Conservation (phyloP, 2,329 filamentous ascomycete species). For the Pseudocercospora crystallina region DNA sequence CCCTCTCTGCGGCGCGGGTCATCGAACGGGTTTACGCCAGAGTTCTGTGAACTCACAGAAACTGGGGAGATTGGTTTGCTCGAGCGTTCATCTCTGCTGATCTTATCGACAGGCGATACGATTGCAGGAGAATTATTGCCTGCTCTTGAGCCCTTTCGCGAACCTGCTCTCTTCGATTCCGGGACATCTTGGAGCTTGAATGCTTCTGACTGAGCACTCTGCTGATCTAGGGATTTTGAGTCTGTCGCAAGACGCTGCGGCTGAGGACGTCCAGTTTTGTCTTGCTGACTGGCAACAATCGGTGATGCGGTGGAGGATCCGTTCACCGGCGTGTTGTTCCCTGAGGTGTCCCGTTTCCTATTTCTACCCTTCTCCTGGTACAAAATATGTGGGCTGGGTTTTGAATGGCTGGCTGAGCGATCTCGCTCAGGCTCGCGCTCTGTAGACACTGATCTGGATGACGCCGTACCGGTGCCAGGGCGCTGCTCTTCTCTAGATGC, state of each 20-base stretch:
- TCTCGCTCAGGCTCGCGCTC: constrained; percentile 40
- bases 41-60: constrained; percentile 38
- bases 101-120: constrained; percentile 38
- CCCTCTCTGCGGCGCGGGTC: constrained; percentile 38
- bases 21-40: constrained; percentile 40
- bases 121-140: constrained; percentile 44
- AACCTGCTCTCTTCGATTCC: constrained; percentile 54
- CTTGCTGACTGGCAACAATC: constrained; percentile 26
- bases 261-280: constrained; percentile 24
- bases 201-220: constrained; percentile 31
- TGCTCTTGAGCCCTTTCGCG: constrained; percentile 48
- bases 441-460: constrained; percentile 47
- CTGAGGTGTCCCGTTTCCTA: constrained; percentile 41
- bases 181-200: constrained; percentile 83
- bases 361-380: constrained; percentile 80
- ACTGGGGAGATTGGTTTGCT: constrained; percentile 38
- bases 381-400: constrained; percentile 78
- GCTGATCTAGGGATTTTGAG: constrained; percentile 27
- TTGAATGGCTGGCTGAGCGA: constrained; percentile 34
- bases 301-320: constrained; percentile 31
- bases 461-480: constrained; percentile 30
- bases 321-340: constrained; percentile 27
- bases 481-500: constrained; percentile 41
- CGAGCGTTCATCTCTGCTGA: constrained; percentile 31
- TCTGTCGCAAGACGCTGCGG: constrained; percentile 29